Conservation (phyloP, 441 rosid species). For the Hura crepitans region DNA sequence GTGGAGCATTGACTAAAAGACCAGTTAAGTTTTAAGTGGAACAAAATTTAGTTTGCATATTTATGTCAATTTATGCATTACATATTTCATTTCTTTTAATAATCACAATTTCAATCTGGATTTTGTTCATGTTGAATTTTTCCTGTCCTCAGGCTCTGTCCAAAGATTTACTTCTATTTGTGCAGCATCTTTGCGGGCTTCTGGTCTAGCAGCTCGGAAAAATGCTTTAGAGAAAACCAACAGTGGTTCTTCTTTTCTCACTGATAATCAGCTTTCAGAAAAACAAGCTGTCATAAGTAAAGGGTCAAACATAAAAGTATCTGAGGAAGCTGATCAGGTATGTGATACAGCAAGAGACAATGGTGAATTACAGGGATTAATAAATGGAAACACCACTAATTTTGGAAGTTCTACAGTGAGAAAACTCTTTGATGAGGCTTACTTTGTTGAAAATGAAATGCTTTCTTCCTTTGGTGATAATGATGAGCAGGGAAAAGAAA, state of each 20-base stretch:
- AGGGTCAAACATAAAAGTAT: conserved; percentile 22
- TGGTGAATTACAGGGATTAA: conserved; percentile 31
- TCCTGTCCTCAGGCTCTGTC: conserved; percentile 39
- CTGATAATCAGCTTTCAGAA: conserved; percentile 38
- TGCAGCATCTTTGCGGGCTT: conserved; percentile 63
- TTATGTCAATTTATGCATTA: neutral
- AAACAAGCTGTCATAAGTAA: conserved; percentile 23
- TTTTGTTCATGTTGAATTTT: conserved; percentile 7
- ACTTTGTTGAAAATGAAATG: conserved; percentile 26
- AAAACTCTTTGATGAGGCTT: conserved; percentile 51
- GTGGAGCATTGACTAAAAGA: neutral
- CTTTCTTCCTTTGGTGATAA: conserved; percentile 22
- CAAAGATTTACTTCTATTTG: conserved; percentile 69
- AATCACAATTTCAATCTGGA: neutral
- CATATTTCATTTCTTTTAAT: neutral
- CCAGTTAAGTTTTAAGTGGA: neutral
- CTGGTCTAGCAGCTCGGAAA: conserved; percentile 54
- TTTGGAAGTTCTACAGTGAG: conserved; percentile 42
- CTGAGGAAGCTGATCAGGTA: conserved; percentile 31
- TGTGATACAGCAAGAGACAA: conserved; percentile 24
- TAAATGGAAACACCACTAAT: conserved; percentile 31
- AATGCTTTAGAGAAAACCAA: conserved; percentile 27
- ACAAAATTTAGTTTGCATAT: neutral
- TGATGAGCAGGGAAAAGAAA: conserved; percentile 32
- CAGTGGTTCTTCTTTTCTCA: conserved; percentile 25